Base-by-base conservation (phyloP, 1,139 yeast genomes). In the Maudiozyma humilis region DNA sequence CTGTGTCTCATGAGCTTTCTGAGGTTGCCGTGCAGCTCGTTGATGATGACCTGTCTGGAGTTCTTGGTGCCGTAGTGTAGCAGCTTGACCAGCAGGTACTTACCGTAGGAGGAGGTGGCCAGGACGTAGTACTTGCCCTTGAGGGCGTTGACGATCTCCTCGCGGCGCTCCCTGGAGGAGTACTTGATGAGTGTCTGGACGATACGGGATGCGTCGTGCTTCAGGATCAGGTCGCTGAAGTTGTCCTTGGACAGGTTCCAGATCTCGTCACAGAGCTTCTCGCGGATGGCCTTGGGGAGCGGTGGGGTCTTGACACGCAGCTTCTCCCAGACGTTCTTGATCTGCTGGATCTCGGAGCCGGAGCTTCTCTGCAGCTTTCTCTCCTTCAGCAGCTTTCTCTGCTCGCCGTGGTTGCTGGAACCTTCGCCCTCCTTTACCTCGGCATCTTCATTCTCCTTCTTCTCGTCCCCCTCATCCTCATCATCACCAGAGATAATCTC, bases 121-220 rank as follows among this genome's bases (percentile, higher is more conserved):
- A 91, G 72, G 43, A 79, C 81, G 57, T 85, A 87, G 63, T 71
- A 86, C 56, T 78, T 73, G 13, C 95, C 94, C 62, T 82, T 82
- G 53, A 91, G 71, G 2, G 89, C 73, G 45, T 66, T 58, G 19
- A 84, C 82, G 50, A 91, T 80, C 19, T 72, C 71, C 29, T 79
- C 81, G 66, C 96, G 78, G 69, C 91, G 82, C 47, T 79, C 85
- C 60, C 82, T 85, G 39, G 83, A 72, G 6, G 94, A 80, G 63
- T 82, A 87, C 65, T 91, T 91, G 50, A 91, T 81, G 55, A 91
- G 74, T 3, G 97, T 88, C 66, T 91, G 98, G 25, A 91, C 95
- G 45, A 91, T 93, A 68, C 98, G 78, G 27, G 96, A 87, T 15
- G 97, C 93, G 71, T 91, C 98, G 62, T 91, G 98, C 69, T 91